phyloP scores from a whole-genome alignment of 192 early-diverging fungal species.

The Podila epicladia region DNA sequence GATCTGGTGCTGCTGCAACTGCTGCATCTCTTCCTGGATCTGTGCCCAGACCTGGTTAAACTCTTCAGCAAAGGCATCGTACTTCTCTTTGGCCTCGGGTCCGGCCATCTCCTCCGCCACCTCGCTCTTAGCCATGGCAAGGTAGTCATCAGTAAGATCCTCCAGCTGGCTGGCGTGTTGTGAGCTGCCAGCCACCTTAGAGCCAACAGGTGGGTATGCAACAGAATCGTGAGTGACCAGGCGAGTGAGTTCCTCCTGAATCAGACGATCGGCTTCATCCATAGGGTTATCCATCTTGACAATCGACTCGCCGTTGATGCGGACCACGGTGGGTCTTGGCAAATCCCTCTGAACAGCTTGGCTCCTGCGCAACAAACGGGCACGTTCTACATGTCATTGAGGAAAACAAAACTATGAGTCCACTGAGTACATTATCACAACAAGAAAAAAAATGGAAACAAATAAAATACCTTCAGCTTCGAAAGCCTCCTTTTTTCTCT shows the following conservation, averaged over 20 bases:
- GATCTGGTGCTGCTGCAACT: constrained; percentile 8
- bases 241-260: constrained; percentile 77
- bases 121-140: constrained; percentile 62
- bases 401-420: background rate
- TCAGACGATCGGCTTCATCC: constrained; percentile 63
- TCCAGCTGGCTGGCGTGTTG: constrained; percentile 40
- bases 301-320: constrained; percentile 16
- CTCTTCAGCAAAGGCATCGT: constrained; percentile 19
- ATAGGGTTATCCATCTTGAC: constrained; percentile 16
- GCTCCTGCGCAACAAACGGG: constrained; percentile 67
- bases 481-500: constrained; percentile 55
- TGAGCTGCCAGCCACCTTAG: constrained; percentile 56
- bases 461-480: constrained; percentile 54
- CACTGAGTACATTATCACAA: background rate
- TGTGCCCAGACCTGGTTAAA: constrained; percentile 44
- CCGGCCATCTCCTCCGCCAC: constrained; percentile 47
- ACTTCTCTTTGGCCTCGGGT: constrained; percentile 49
- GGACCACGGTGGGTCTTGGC: constrained; percentile 72
- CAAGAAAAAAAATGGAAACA: background rate
- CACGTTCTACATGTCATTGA: constrained; percentile 41
- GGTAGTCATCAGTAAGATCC: constrained; percentile 66
- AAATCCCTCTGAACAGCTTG: constrained; percentile 80
- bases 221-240: constrained; percentile 78
- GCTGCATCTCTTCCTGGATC: constrained; percentile 21
- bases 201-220: constrained; percentile 74